phyloP scores from a whole-genome alignment of 495 filamentous ascomycete genomes.

The Xylaria nigripes region DNA sequence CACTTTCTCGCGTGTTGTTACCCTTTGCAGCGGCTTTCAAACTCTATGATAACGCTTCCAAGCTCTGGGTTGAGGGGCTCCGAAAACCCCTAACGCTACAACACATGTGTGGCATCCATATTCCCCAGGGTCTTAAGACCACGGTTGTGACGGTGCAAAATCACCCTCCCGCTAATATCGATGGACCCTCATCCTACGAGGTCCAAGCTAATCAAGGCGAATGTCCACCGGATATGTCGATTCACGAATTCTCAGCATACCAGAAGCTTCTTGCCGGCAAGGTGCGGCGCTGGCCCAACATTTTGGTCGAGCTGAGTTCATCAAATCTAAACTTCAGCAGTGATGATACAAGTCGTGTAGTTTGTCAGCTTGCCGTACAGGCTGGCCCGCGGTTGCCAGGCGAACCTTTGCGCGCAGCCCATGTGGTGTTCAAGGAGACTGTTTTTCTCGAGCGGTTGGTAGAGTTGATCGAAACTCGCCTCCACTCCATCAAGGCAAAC shows the following conservation, averaged over 20 bases:
- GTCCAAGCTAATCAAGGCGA: conserved; percentile 45
- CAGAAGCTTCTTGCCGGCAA: conserved; percentile 41
- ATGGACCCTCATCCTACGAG: conserved; percentile 47
- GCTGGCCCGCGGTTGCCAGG: conserved; percentile 33
- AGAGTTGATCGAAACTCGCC: conserved; percentile 33
- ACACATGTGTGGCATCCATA: conserved; percentile 29
- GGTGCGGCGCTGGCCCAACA: conserved; percentile 38
- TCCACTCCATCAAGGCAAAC: conserved; percentile 36
- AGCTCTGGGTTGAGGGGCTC: conserved; percentile 27
- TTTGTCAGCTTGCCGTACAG: conserved; percentile 39
- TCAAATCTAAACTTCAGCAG: conserved; percentile 47
- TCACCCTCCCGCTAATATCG: conserved; percentile 15
- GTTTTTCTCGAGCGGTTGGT: conserved; percentile 37
- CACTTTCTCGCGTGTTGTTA: conserved; percentile 11
- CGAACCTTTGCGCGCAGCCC: conserved; percentile 31
- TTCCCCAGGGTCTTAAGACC: conserved; percentile 24
- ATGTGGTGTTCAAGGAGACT: conserved; percentile 39
- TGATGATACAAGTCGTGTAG: conserved; percentile 34
- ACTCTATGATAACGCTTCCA: conserved; percentile 19
- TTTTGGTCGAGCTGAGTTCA: conserved; percentile 45
- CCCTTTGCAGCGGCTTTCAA: conserved; percentile 16
- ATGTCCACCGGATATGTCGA: conserved; percentile 38
- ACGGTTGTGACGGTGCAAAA: conserved; percentile 8
- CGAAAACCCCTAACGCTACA: conserved; percentile 25
- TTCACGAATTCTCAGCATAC: conserved; percentile 45